Evolutionary conservation across 257 asterid species (phyloP), one percentile per base, ranked within the genome.

Genomic region (Ligustrum vulgare): DNA sequence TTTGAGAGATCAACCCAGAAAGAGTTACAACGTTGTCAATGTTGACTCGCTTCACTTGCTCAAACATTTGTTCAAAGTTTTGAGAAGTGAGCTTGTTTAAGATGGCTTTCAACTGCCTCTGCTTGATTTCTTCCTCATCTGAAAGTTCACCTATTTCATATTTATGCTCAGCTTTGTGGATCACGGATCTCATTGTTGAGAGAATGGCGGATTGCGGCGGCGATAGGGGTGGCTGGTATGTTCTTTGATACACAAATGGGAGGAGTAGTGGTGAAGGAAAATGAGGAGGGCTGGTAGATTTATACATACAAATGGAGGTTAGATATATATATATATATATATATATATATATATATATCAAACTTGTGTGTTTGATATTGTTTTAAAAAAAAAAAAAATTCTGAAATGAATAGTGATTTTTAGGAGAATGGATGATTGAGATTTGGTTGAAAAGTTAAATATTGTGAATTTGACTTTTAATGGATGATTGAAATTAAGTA

Each of bases 21-120:
- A 95, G 83, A 1, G 99, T 90, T 13, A 78, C 65, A 54, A 13
- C 87, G 54, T 95, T 93, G 85, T 93, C 99, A 43, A 95, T 83
- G 67, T 93, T 93, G 69, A 95, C 96, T 58, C 89, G 80, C 72
- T 95, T 89, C 45, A 95, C 98, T 86, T 93, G 96, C 79, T 91
- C 86, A 63, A 95, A 95, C 72, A 95, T 71, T 69, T 90, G 93
- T 41, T 95, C 97, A 68, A 95, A 95, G 83, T 95, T 95, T 72
- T 91, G 98, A 28, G 98, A 97, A 18, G 99, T 95, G n/a, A 95
- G 93, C 87, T 95, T 95, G 93, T 95, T 95, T 86, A 95, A 73
- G 31, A 95, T 93, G 58, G 78, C 91, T 81, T 93, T 95, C 77
- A 95, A 75, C 87, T 82, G 96, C 82, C 99, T 88, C 80, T 95